Conservation (phyloP, 106 monocot species). For the Platanthera guangdongensis region DNA sequence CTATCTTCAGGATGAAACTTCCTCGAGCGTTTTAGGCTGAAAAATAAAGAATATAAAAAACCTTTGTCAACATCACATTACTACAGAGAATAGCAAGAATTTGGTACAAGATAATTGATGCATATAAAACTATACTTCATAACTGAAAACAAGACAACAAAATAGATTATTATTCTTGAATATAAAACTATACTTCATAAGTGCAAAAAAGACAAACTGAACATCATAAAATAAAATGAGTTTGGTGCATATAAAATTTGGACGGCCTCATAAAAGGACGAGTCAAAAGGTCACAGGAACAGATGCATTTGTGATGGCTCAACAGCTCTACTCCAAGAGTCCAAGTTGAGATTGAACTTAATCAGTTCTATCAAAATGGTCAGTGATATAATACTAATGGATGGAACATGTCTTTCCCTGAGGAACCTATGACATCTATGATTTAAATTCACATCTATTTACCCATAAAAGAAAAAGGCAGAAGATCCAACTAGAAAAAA, state of each 20-base stretch:
- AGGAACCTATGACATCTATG: neutral
- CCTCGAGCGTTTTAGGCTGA: conserved; percentile 74
- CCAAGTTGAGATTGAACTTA: neutral
- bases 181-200: no score
- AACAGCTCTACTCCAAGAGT: neutral
- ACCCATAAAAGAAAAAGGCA: no score
- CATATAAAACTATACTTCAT: neutral
- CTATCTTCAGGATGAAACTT: conserved; percentile 90
- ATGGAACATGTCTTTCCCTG: neutral
- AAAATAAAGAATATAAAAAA: conserved; percentile 4
- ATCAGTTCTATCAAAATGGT: neutral
- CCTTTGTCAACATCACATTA: neutral
- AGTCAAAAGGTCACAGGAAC: conserved; percentile 1
- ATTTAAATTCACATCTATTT: neutral
- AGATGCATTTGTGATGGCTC: neutral
- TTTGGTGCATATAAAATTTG: neutral
- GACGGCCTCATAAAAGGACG: neutral
- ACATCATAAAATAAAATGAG: neutral
- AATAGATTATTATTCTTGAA: no score
- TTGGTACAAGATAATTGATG: neutral
- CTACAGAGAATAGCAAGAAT: neutral
- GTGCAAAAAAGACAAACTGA: no score
- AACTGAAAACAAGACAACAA: no score
- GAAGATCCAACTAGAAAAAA: no score
- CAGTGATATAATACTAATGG: neutral